Evolutionary conservation across 345 rosid species (phyloP), one percentile per base, ranked within the genome.

Genomic region (Populus euphratica): DNA sequence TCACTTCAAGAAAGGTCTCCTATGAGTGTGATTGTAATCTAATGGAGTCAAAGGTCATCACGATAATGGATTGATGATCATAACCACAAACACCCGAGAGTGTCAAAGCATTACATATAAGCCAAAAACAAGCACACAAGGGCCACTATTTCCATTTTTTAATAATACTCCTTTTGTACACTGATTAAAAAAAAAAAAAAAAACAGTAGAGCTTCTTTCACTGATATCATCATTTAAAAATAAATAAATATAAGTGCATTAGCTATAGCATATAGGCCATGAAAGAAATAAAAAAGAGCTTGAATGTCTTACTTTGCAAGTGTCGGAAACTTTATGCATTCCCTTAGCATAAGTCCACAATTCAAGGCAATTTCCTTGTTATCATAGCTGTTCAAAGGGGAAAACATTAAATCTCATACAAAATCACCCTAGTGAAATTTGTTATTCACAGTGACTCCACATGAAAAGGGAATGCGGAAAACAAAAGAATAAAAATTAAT

Each of bases 261-360:
- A 6, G n/a, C 75, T 31, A 35, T 36, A 14, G 13, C 20, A 41
- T 36, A 69, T 44, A 29, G 72, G 59, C 27, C 59, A 47, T 29
- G 29, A 76, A 79, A 82, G 33, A 81, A 29, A 83, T 36, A 41
- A 68, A 39, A 77, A 74, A 84, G 66, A 69, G 67, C 67, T 69
- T 10, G 61, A 79, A 76, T 82, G 76, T 73, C 96, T 93, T 93
- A 95, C 99, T 89, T 92, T 49, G 99, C 93, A 81, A 95, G 94
- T 65, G 85, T 79, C n/a, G 91, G 92, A 85, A 93, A 92, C 81
- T 93, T 95, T 87, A 93, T 88, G 91, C 99, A 95, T 87, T 93
- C 99, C 87, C 98, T 90, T 83, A 95, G 84, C 97, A 93, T 92
- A 81, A 81, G 88, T 86, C 99, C 99, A 77, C 93, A 92, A 83